Conservation (phyloP, 140 eudicot species). For the Flaveria floridana region DNA sequence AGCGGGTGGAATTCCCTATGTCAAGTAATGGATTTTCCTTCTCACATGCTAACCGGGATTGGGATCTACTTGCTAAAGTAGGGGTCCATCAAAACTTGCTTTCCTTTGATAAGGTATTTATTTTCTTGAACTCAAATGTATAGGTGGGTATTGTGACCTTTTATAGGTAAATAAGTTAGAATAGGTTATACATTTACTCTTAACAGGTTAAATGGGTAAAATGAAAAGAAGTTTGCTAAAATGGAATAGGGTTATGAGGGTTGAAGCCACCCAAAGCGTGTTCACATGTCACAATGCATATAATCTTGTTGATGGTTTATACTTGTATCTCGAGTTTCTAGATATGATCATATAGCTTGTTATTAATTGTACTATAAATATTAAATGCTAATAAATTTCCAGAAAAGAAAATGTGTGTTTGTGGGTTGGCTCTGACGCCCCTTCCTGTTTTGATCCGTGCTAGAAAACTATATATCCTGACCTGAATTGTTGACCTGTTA, state of each 20-base stretch:
- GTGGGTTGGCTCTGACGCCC: background rate
- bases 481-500: no score
- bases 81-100: conserved; percentile 62
- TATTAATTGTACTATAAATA: background rate
- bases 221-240: background rate
- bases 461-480: no score
- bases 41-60: conserved; percentile 77
- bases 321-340: background rate
- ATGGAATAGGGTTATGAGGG: background rate
- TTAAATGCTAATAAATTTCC: background rate
- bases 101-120: conserved; percentile 75
- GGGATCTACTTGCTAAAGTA: conserved; percentile 69
- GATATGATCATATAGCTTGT: background rate
- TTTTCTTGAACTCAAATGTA: conserved; percentile 9
- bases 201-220: conserved; percentile 6
- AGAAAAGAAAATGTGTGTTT: background rate
- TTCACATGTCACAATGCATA: background rate
- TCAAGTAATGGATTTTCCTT: conserved; percentile 72
- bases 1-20: conserved; percentile 94
- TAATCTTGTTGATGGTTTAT: background rate
- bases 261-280: background rate
- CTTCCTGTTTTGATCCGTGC: background rate
- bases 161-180: background rate
- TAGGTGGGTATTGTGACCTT: background rate
- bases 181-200: background rate